Conservation (phyloP, 2,329 filamentous ascomycete genomes). For the Fusarium sublunatum region DNA sequence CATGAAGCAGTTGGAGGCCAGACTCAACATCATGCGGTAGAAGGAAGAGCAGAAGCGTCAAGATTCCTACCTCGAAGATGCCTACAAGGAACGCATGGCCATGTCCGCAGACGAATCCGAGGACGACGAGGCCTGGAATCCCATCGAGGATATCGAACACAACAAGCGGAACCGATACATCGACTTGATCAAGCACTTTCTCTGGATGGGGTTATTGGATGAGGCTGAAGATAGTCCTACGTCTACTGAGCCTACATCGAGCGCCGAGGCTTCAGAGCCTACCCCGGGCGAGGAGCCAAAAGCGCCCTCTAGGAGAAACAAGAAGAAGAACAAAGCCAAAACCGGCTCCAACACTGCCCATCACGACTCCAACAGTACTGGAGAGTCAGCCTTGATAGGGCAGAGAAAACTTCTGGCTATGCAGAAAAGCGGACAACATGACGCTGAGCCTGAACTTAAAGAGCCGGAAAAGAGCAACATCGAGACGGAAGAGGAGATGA, state of each 20-base stretch:
- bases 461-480: slow-evolving; percentile 47
- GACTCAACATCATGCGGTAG: slow-evolving; percentile 31
- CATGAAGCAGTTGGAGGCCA: slow-evolving; percentile 40
- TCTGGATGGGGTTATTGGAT: slow-evolving; percentile 41
- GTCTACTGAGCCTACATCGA: background rate
- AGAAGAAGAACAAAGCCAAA: slow-evolving; percentile 38
- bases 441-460: background rate
- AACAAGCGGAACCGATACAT: slow-evolving; percentile 43
- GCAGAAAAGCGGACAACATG: background rate
- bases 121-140: slow-evolving; percentile 45
- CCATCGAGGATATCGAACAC: slow-evolving; percentile 43
- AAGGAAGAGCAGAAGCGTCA: slow-evolving; percentile 45
- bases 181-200: slow-evolving; percentile 47
- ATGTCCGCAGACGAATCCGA: slow-evolving; percentile 33
- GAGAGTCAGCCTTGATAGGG: background rate
- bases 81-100: slow-evolving; percentile 40
- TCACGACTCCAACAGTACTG: background rate
- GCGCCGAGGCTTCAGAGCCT: background rate
- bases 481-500: slow-evolving; percentile 47
- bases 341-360: background rate
- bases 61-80: slow-evolving; percentile 46
- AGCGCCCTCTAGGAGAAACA: slow-evolving; percentile 16
- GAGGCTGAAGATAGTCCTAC: background rate
- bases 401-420: slow-evolving; percentile 38
- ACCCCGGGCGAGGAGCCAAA: background rate